Evolutionary conservation across 106 monocot species (phyloP).

Genomic region (Hemerocallis citrina): DNA sequence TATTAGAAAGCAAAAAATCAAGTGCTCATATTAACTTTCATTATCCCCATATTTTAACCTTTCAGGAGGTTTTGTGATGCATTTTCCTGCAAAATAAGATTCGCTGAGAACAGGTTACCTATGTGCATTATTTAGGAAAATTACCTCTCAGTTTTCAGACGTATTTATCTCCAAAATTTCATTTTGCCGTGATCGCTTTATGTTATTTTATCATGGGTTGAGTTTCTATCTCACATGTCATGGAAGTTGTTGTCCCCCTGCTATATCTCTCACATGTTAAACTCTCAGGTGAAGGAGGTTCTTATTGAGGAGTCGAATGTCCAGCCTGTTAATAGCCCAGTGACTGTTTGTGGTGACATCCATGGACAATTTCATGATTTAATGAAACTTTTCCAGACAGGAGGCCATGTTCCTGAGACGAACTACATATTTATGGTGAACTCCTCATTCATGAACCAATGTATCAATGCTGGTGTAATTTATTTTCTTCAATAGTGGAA

Average conservation of each 20-base stretch:
- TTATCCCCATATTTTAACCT: no score
- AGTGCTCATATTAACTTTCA: no score
- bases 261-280: not conserved
- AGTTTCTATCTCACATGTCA: not conserved
- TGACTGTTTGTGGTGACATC: constrained; percentile 75
- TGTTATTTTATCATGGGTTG: no score
- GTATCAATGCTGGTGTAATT: not conserved
- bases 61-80: no score
- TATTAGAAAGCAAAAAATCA: no score
- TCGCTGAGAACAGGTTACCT: no score
- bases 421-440: constrained; percentile 78
- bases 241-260: not conserved
- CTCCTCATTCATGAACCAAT: not conserved
- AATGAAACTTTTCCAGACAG: constrained; percentile 81
- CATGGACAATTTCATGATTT: constrained; percentile 83
- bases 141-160: no score
- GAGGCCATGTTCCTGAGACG: constrained; percentile 82
- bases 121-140: no score
- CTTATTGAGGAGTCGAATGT: constrained; percentile 82
- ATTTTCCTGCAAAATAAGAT: no score
- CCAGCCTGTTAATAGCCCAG: constrained; percentile 77
- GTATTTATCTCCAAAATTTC: no score
- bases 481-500: not conserved
- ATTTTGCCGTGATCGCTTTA: no score
- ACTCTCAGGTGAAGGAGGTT: constrained; percentile 31